These are phyloP conservation scores for Trichoderma hamatum DNA, from an alignment of 2,329 filamentous ascomycete genomes.

Conservation along the genomic window DNA sequence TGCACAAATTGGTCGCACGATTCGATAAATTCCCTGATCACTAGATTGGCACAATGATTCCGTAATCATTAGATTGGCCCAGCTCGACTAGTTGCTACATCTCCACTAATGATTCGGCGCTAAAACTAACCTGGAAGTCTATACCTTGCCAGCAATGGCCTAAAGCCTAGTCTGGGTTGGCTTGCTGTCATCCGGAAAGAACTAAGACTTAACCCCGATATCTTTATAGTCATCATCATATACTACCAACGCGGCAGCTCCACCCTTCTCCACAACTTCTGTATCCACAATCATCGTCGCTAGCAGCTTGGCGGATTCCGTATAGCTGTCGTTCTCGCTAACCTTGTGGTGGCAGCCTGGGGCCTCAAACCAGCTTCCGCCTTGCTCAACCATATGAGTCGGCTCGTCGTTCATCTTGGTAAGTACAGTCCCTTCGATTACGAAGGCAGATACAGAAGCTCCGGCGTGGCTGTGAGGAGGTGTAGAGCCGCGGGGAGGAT, in stretches of 20 bases:
- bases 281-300: slow-evolving; percentile 29
- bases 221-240: slow-evolving; percentile 29
- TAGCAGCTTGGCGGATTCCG: slow-evolving; percentile 19
- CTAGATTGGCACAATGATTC: too few relatives aligned
- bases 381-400: slow-evolving; percentile 28
- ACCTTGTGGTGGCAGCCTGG: slow-evolving; percentile 32
- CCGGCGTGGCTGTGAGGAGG: slow-evolving; percentile 32
- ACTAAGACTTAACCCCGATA: neutral
- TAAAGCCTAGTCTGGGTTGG: neutral
- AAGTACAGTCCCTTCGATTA: slow-evolving; percentile 29
- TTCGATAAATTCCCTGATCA: too few relatives aligned
- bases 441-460: slow-evolving; percentile 28
- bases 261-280: slow-evolving; percentile 28
- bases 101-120: neutral
- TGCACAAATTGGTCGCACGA: neutral
- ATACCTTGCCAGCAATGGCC: neutral
- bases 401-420: slow-evolving; percentile 32
- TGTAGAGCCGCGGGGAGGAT: slow-evolving; percentile 29
- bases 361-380: slow-evolving; percentile 31
- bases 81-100: neutral
- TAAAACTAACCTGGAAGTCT: neutral
- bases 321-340: slow-evolving; percentile 29
- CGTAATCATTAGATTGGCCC: neutral
- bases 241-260: slow-evolving; percentile 24
- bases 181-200: neutral